Percentiles rank a stretch among this genome's conserved stretches.
Conservation (phyloP, 78 protist species). For the Dictyostelium purpureum region DNA sequence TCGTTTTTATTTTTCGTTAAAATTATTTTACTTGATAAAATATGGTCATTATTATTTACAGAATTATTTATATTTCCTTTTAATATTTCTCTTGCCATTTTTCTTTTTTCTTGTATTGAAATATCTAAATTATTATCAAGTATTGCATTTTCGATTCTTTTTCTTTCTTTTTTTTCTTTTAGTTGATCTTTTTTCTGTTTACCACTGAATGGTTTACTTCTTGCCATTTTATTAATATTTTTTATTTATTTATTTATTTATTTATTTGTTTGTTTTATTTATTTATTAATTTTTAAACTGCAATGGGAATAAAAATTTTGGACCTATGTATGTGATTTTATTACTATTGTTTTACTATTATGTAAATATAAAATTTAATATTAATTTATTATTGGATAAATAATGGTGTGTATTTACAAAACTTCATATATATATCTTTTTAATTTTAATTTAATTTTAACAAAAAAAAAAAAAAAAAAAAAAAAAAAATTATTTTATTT, state of each 20-base stretch:
- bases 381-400: too few relatives aligned
- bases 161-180: slow-evolving; percentile 72
- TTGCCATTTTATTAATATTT: slow-evolving; percentile 26
- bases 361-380: too few relatives aligned
- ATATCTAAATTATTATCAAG: slow-evolving; percentile 21
- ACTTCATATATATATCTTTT: too few relatives aligned
- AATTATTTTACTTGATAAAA: background rate
- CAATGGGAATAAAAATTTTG: too few relatives aligned
- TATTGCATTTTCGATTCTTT: slow-evolving; percentile 28
- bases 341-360: too few relatives aligned
- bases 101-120: slow-evolving; percentile 54
- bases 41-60: background rate
- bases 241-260: background rate
- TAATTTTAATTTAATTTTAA: background rate
- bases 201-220: slow-evolving; percentile 80
- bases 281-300: too few relatives aligned
- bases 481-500: background rate
- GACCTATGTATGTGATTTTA: too few relatives aligned
- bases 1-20: background rate
- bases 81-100: slow-evolving; percentile 26
- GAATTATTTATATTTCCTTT: background rate
- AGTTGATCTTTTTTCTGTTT: slow-evolving; percentile 79
- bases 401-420: too few relatives aligned
- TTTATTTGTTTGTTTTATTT: too few relatives aligned
- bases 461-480: background rate